Evolutionary conservation across 495 filamentous ascomycete genomes (phyloP), one percentile per base, ranked within the genome.

Genomic region (Alectoria sarmentosa): DNA sequence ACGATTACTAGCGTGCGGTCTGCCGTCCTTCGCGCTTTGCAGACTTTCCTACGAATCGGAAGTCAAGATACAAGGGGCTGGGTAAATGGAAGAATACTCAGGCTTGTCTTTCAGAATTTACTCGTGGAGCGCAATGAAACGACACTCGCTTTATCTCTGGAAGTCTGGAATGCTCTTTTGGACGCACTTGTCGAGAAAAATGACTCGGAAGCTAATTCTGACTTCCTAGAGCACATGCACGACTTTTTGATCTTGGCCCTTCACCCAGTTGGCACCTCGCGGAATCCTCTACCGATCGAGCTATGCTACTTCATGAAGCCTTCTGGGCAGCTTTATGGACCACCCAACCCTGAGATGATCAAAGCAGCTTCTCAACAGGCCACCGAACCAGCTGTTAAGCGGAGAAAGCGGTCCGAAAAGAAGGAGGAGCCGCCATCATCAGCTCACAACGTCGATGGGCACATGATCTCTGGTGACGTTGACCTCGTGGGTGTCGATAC

Each of bases 381-480:
- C 57, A 61, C 65, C 19, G 82, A 84, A 65, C 80, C 82, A 39
- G 76, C 83, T 23, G 73, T 78, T 0, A 96, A 94, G 76, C 85
- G 89, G 62, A 84, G 91, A 39, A 86, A 90, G 68, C 92, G 91
- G 71, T 88, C 87, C 0, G 89, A 91, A 41, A 93, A 90, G 80
- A 86, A 88, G 54, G 84, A 89, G 28, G 73, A 83, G n/a, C 76
- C 83, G 34, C 72, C 84, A 1, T 76, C 77, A 34, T 86, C 87
- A 19, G 81, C 86, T 6, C 95, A 98, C 74, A 96, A 98, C 73
- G 90, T 98, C 42, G 94, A 98, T 72, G 94, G 91, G 23, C 91
- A 95, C 70, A 97, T 98, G 90, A 90, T 98, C 76, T 89, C 91
- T 70, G 94, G 94, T 52, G 94, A 98, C 71, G 87, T 97, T 61